Evolutionary conservation across 768 basidiomycete genomes (phyloP), one percentile per base, ranked within the genome.

Genomic region (Pulveroboletus sp.): DNA sequence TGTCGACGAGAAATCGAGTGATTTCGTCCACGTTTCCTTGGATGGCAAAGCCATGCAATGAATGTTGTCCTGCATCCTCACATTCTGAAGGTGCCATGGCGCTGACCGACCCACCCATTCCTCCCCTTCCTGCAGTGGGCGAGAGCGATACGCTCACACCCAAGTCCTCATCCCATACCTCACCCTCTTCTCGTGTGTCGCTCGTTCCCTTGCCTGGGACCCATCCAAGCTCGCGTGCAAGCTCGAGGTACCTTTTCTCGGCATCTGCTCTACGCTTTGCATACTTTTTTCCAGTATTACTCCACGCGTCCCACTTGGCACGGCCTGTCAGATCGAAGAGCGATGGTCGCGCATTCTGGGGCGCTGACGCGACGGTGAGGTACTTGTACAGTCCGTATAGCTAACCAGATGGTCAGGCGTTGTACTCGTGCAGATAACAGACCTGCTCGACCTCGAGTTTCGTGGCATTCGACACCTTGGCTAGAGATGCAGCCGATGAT

Each of bases 301-400:
- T 74, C 90, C 90, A 93, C 3, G 89, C 87, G 62, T 92, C 88
- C 90, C 90, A 93, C 63, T 93, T 93, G 3, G 89, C 88, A 17
- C 87, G 74, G 14, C 85, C 88, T 2, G 84, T 75, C 67, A 87
- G 75, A 57, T 92, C 89, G 63, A 92, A 87, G 35, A 93, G 70
- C 19, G 81, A 84, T 4, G 90, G 90, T 3, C 85, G 79, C 13
- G 80, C 61, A 25, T 72, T 73, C 33, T 68, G 72, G 12, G 90
- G 90, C 5, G 67, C 64, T 5, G 62, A 56, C 1, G 84, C 75
- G 19, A 81, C 75, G 10, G 84, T 90, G 17, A 90, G 65, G 64
- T 72, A 79, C 65, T 93, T 93, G 80, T 81, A 93, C 47, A 92
- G 71, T 46, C 85, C 89, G 67, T 93, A 93, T n/a, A 93, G 69